Conservation (phyloP, 148 eudicot genomes). For the Rhododendron ferrugineum region DNA sequence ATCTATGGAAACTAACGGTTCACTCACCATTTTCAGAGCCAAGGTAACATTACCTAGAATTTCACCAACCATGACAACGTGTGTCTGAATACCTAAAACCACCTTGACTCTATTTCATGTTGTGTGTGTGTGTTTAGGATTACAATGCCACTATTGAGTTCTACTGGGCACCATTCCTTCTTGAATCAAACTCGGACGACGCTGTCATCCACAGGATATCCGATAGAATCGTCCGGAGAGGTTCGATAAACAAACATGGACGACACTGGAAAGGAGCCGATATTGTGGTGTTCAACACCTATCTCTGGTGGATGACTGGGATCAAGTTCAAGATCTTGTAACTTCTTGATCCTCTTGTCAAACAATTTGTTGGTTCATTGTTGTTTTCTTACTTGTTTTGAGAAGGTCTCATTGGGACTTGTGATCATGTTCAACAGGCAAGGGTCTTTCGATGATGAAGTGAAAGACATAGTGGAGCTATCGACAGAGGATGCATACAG, state of each 20-base stretch:
- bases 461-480: constrained; percentile 47
- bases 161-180: constrained; percentile 97
- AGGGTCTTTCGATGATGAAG: constrained; percentile 75
- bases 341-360: neutral
- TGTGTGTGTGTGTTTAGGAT: constrained; percentile 31
- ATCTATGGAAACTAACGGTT: constrained; percentile 57
- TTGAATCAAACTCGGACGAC: constrained; percentile 85
- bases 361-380: neutral
- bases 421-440: constrained; percentile 34
- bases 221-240: constrained; percentile 76
- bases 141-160: constrained; percentile 91
- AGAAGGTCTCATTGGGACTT: no score
- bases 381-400: neutral
- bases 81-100: neutral
- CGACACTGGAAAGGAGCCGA: constrained; percentile 90
- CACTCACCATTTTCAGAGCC: constrained; percentile 62
- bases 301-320: constrained; percentile 99
- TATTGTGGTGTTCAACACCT: constrained; percentile 85
- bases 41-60: constrained; percentile 38
- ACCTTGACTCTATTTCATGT: neutral
- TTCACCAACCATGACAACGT: neutral
- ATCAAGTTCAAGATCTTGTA: constrained; percentile 73
- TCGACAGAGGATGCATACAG: constrained; percentile 81
- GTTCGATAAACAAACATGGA: constrained; percentile 81
- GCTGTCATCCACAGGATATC: constrained; percentile 59